phyloP scores from a whole-genome alignment of 495 filamentous ascomycete genomes.

The Aspergillus ellipticus region DNA sequence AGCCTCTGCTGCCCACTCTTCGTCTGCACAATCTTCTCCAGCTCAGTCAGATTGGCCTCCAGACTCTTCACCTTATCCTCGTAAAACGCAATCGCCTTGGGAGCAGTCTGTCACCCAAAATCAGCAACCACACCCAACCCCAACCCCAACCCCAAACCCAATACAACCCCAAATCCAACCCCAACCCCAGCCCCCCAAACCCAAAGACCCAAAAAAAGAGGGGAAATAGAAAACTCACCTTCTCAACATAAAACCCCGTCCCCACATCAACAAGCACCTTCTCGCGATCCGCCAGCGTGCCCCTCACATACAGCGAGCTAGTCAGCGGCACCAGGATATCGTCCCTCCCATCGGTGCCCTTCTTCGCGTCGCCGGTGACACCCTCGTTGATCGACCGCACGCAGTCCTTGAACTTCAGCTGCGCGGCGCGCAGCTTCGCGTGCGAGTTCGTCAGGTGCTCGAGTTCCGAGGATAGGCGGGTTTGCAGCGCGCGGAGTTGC shows the following conservation, averaged over 20 bases:
- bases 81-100: constrained; percentile 82
- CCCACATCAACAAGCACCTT: constrained; percentile 93
- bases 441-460: constrained; percentile 89
- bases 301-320: constrained; percentile 89
- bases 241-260: constrained; percentile 95
- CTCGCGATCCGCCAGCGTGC: constrained; percentile 68
- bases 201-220: not conserved
- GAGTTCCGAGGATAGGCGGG: constrained; percentile 91
- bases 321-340: constrained; percentile 87
- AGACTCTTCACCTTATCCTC: constrained; percentile 77
- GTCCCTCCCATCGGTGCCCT: constrained; percentile 32
- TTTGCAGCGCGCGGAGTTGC: constrained; percentile 70
- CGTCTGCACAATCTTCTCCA: constrained; percentile 80
- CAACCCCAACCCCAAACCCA: not conserved
- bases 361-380: constrained; percentile 39
- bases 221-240: constrained; percentile 47
- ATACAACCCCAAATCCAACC: not conserved
- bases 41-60: constrained; percentile 69
- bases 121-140: not conserved
- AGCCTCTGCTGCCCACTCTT: constrained; percentile 82
- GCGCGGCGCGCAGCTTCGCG: constrained; percentile 80
- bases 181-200: not conserved
- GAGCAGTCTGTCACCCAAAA: constrained; percentile 60
- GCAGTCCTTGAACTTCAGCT: constrained; percentile 89
- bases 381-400: constrained; percentile 66